Conservation (phyloP, 305 asterid genomes). For the Fraxinus ornus region DNA sequence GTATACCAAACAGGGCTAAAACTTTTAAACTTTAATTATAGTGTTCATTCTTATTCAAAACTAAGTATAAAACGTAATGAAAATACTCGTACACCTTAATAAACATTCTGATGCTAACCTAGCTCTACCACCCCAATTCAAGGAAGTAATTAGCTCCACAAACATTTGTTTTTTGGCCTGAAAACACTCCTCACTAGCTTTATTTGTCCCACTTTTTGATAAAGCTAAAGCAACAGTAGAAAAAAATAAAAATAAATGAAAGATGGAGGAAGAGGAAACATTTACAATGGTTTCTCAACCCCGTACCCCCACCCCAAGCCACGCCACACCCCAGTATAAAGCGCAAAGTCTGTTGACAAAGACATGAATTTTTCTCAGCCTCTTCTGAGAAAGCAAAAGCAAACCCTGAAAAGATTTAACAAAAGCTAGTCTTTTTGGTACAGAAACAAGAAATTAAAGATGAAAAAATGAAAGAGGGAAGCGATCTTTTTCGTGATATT, state of each 20-base stretch:
- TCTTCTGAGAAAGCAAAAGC: conserved; percentile 32
- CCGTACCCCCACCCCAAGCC: conserved; percentile 27
- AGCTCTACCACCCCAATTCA: conserved; percentile 34
- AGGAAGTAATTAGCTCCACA: conserved; percentile 45
- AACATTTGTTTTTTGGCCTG: conserved; percentile 53
- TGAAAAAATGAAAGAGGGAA: background rate
- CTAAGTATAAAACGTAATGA: too few relatives aligned
- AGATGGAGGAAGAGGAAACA: conserved; percentile 22
- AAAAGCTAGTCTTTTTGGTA: conserved; percentile 25
- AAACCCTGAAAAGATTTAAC: conserved; percentile 26
- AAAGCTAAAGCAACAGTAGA: conserved; percentile 59
- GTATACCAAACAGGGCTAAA: too few relatives aligned
- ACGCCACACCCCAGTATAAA: conserved; percentile 39
- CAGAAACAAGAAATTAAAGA: conserved; percentile 27
- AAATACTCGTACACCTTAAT: background rate
- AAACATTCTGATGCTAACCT: background rate
- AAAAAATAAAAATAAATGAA: conserved; percentile 15
- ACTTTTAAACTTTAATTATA: too few relatives aligned
- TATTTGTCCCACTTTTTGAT: conserved; percentile 56
- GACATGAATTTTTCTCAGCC: conserved; percentile 37
- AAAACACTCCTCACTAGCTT: conserved; percentile 66
- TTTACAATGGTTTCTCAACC: conserved; percentile 28
- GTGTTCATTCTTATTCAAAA: too few relatives aligned
- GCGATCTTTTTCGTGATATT: background rate
- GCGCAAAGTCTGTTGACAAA: conserved; percentile 39